Evolutionary conservation across 2,329 filamentous ascomycete species (phyloP).

Genomic region (Dothistroma pini): DNA sequence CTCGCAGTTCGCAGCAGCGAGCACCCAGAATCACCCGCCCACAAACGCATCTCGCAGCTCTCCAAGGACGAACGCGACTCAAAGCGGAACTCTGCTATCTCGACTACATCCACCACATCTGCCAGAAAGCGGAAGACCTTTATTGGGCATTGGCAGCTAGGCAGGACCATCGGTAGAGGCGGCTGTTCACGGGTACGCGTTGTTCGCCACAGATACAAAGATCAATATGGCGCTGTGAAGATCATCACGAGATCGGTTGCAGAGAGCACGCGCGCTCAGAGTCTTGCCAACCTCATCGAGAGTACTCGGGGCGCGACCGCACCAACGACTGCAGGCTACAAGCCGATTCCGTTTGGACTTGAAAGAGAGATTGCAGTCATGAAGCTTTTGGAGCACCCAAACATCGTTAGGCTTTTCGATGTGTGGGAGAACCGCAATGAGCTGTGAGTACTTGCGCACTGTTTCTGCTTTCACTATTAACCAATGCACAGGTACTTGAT

Average conservation of each 20-base stretch:
- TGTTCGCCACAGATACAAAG: constrained; percentile 66
- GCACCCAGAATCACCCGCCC: constrained; percentile 39
- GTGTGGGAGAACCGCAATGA: constrained; percentile 97
- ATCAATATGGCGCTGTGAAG: constrained; percentile 86
- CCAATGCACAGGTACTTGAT: constrained; percentile 70
- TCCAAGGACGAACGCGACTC: constrained; percentile 43
- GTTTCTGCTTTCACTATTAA: constrained; percentile 22
- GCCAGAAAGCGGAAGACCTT: constrained; percentile 57
- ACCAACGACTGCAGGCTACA: constrained; percentile 26
- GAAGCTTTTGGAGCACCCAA: constrained; percentile 91
- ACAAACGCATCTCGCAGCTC: constrained; percentile 53
- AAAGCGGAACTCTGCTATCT: constrained; percentile 53
- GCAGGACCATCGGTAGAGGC: constrained; percentile 82
- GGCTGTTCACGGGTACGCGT: constrained; percentile 84
- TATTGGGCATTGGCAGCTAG: constrained; percentile 91
- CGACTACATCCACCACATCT: constrained; percentile 54
- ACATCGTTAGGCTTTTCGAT: constrained; percentile 91
- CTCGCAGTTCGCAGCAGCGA: constrained; percentile 39
- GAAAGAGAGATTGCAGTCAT: constrained; percentile 96
- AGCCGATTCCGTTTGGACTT: constrained; percentile 67
- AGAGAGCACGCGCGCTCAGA: constrained; percentile 77
- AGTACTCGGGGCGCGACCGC: constrained; percentile 52
- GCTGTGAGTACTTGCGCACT: constrained; percentile 60
- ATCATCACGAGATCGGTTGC: constrained; percentile 82
- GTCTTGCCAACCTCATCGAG: constrained; percentile 76